These are phyloP conservation scores for Sindora glabra DNA, from an alignment of 306 rosid genomes.

Conservation along the genomic window DNA sequence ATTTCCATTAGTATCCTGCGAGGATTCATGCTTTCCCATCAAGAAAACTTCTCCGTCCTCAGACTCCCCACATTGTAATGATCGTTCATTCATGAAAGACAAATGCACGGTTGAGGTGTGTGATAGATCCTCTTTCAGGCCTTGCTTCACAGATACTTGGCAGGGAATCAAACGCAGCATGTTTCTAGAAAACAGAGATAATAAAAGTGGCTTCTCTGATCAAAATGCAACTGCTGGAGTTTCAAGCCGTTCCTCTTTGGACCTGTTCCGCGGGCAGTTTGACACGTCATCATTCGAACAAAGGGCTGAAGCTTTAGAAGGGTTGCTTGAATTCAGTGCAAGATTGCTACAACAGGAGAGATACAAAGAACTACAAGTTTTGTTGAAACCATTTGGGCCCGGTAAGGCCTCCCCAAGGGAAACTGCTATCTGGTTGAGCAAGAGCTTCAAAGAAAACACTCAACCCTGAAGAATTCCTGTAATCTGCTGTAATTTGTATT, in stretches of 20 bases:
- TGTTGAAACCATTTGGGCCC: constrained; percentile 94
- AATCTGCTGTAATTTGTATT: too few species aligned
- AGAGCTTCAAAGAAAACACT: constrained; percentile 81
- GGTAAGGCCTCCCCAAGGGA: constrained; percentile 95
- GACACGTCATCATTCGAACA: constrained; percentile 76
- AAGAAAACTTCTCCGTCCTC: constrained; percentile 40
- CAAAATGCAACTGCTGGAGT: constrained; percentile 96
- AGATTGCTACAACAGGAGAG: constrained; percentile 79
- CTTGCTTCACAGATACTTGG: constrained; percentile 43
- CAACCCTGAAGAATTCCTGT: constrained; percentile 40
- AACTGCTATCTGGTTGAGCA: constrained; percentile 98
- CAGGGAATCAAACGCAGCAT: constrained; percentile 57
- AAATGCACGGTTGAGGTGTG: constrained; percentile 70
- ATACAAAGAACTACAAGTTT: constrained; percentile 90
- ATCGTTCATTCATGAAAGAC: constrained; percentile 73
- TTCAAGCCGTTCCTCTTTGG: constrained; percentile 79
- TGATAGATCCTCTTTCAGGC: constrained; percentile 44
- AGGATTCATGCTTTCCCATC: constrained; percentile 42
- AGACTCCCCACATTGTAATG: constrained; percentile 34
- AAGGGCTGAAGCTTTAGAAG: constrained; percentile 98
- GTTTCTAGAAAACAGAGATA: constrained; percentile 38
- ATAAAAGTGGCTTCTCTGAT: constrained; percentile 64
- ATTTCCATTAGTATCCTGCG: constrained; percentile 76
- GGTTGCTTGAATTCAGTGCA: constrained; percentile 96
- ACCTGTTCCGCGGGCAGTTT: constrained; percentile 47